Evolutionary conservation across 106 monocot genomes (phyloP), one percentile per base, ranked within the genome.

Genomic region (Hemerocallis citrina): DNA sequence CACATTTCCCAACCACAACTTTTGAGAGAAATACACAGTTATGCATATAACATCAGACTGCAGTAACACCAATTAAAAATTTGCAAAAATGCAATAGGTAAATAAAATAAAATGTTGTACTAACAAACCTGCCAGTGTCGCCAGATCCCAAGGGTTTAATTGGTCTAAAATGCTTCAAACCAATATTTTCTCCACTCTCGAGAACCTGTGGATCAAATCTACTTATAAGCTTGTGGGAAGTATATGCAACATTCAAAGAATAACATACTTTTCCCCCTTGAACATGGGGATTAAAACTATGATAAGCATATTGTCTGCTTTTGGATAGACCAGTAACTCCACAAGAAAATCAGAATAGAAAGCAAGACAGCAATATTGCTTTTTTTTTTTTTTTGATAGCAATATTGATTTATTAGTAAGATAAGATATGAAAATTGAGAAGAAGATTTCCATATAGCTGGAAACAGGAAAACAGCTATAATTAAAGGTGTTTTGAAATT

Each of bases 81-180:
- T n/a, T n/a, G n/a, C n/a, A n/a, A n/a, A n/a, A n/a, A n/a, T n/a
- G n/a, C n/a, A n/a, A n/a, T n/a, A n/a, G n/a, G n/a, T n/a, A n/a
- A n/a, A n/a, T n/a, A n/a, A 31, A 29, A 54, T 32, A 7, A 16
- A n/a, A 24, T 50, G 6, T 59, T 59, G 16, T 25, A 33, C 3
- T 46, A 19, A 49, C 64, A 60, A 69, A 96, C 96, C 90, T 96
- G 30, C 96, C 96, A 77, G 96, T 96, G 65, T 96, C 96, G 34
- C 96, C 96, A 77, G 87, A 87, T 48, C 96, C 96, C 77, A 96
- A 75, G 25, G 87, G 69, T 64, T 79, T 83, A 40, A 96, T 67
- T 24, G 91, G 96, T 64, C 72, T 90, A 63, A 96, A 96, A 79
- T 96, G 90, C 62, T 88, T 81, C 60, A 91, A 66, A 15, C 81